A percentile compares a stretch with the other conserved stretches of the same genome.
These are phyloP conservation scores for Rhodotorula kratochvilovae DNA, from an alignment of 768 basidiomycete species.

Conservation along the genomic window DNA sequence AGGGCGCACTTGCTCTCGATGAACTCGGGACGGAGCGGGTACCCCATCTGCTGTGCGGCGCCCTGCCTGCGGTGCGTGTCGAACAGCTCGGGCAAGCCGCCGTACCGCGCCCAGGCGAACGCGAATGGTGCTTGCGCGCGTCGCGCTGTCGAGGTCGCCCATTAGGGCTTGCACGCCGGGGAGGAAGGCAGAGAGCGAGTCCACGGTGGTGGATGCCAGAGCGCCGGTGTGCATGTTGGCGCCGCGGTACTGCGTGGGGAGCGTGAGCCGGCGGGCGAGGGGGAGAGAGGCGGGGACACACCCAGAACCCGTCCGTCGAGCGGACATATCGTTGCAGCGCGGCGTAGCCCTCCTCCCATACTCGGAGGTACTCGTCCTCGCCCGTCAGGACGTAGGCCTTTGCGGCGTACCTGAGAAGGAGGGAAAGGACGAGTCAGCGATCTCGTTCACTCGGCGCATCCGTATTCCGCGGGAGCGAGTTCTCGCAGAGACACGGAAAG, in stretches of 20 bases:
- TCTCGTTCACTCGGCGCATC: too few relatives aligned
- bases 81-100: slow-evolving; percentile 87
- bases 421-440: neutral
- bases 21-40: slow-evolving; percentile 45
- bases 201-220: slow-evolving; percentile 69
- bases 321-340: slow-evolving; percentile 80
- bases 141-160: slow-evolving; percentile 43
- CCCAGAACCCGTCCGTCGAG: slow-evolving; percentile 81
- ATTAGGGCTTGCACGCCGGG: slow-evolving; percentile 73
- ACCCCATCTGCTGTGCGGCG: slow-evolving; percentile 45
- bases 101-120: slow-evolving; percentile 61
- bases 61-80: slow-evolving; percentile 60
- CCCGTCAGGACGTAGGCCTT: slow-evolving; percentile 79
- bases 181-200: slow-evolving; percentile 94
- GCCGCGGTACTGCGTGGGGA: slow-evolving; percentile 63
- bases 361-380: slow-evolving; percentile 72
- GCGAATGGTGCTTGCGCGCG: slow-evolving; percentile 53
- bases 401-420: slow-evolving; percentile 58
- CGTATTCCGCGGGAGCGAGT: too few relatives aligned
- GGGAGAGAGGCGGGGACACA: slow-evolving; percentile 48
- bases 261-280: neutral
- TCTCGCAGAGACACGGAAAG: neutral
- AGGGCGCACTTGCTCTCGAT: slow-evolving; percentile 2
- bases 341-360: slow-evolving; percentile 77
- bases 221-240: slow-evolving; percentile 77